These are phyloP conservation scores for Ophiostoma himal-ulmi DNA, from an alignment of 2,329 filamentous ascomycete genomes.

Conservation along the genomic window DNA sequence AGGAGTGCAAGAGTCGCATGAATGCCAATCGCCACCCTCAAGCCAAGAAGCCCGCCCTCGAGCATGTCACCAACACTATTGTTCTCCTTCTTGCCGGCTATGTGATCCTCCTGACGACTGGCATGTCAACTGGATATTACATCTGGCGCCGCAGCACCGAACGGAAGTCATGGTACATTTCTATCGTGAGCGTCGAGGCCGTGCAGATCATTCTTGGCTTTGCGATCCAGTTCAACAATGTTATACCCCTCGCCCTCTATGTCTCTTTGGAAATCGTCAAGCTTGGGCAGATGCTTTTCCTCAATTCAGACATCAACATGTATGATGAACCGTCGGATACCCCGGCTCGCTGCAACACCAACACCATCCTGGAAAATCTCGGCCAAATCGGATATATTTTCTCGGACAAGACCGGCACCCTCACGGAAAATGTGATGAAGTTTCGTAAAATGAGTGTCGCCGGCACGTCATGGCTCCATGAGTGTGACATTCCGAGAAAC, in stretches of 20 bases:
- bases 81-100: slow-evolving; percentile 75
- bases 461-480: slow-evolving; percentile 82
- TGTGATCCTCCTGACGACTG: slow-evolving; percentile 70
- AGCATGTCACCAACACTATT: slow-evolving; percentile 66
- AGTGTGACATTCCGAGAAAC: slow-evolving; percentile 57
- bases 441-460: slow-evolving; percentile 89
- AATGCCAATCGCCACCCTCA: slow-evolving; percentile 77
- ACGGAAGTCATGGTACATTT: slow-evolving; percentile 67
- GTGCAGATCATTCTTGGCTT: slow-evolving; percentile 82
- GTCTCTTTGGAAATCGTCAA: slow-evolving; percentile 87
- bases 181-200: slow-evolving; percentile 63
- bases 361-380: slow-evolving; percentile 90
- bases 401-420: slow-evolving; percentile 88
- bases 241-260: slow-evolving; percentile 86
- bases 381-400: slow-evolving; percentile 88
- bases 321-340: slow-evolving; percentile 80
- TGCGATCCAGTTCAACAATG: slow-evolving; percentile 94
- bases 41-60: slow-evolving; percentile 69
- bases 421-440: slow-evolving; percentile 94
- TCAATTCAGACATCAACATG: slow-evolving; percentile 81
- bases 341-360: slow-evolving; percentile 82
- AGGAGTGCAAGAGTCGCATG: slow-evolving; percentile 82
- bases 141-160: slow-evolving; percentile 68
- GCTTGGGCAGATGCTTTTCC: slow-evolving; percentile 67
- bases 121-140: slow-evolving; percentile 75